Evolutionary conservation across 139 green algal species (phyloP).

Genomic region (Chlamydomonas schloesseri): DNA sequence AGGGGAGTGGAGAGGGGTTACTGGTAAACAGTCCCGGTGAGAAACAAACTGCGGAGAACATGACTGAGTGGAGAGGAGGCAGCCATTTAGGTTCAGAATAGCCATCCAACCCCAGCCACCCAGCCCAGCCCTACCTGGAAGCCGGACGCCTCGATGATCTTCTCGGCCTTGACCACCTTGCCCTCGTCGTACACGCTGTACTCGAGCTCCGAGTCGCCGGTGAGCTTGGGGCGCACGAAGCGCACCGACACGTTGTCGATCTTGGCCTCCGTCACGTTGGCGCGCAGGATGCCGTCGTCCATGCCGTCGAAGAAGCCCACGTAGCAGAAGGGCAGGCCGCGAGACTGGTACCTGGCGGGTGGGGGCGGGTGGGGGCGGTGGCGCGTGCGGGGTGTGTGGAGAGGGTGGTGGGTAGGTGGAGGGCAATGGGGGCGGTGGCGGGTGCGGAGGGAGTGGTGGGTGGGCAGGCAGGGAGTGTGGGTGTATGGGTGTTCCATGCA

Average conservation of each 20-base stretch:
- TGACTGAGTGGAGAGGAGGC: background rate
- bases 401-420: too few relatives aligned
- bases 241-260: constrained; percentile 47
- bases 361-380: too few relatives aligned
- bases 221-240: constrained; percentile 50
- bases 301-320: constrained; percentile 77
- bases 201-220: constrained; percentile 53
- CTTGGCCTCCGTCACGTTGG: constrained; percentile 77
- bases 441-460: too few relatives aligned
- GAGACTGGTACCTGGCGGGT: constrained; percentile 69
- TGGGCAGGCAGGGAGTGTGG: too few relatives aligned
- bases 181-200: constrained; percentile 54
- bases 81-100: too few relatives aligned
- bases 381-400: too few relatives aligned
- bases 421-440: too few relatives aligned
- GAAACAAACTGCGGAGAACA: too few relatives aligned
- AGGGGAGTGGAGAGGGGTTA: background rate
- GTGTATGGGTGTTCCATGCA: too few relatives aligned
- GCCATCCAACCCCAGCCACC: too few relatives aligned
- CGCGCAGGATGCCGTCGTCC: constrained; percentile 69
- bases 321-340: constrained; percentile 76
- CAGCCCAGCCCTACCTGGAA: too few relatives aligned
- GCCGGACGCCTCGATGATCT: constrained; percentile 61
- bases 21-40: too few relatives aligned
- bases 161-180: constrained; percentile 63